Percentiles rank a stretch among this genome's conserved stretches.
Conservation (phyloP, 2,329 filamentous ascomycete genomes). For the Graphilbum fragrans region DNA sequence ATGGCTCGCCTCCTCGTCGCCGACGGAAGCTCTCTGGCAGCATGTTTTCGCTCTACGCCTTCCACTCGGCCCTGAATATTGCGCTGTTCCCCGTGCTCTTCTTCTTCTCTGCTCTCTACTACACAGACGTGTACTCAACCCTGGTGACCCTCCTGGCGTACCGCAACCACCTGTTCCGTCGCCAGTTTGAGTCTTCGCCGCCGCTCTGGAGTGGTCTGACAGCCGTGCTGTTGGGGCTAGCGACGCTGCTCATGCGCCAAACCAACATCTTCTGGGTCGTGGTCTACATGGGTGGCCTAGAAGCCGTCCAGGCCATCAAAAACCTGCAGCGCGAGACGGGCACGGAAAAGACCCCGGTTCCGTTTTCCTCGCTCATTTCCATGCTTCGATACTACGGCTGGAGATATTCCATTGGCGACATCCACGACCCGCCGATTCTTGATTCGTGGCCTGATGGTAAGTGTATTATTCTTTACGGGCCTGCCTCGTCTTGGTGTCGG, state of each 20-base stretch:
- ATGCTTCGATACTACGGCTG: slow-evolving; percentile 25
- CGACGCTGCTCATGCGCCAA: slow-evolving; percentile 69
- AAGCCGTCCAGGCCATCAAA: slow-evolving; percentile 38
- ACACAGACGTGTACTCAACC: slow-evolving; percentile 82
- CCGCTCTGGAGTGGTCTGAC: slow-evolving; percentile 26
- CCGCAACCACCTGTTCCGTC: slow-evolving; percentile 36
- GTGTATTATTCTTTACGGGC: slow-evolving; percentile 4
- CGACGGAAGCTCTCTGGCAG: background rate
- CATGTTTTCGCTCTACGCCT: slow-evolving; percentile 27
- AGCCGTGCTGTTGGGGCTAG: slow-evolving; percentile 44
- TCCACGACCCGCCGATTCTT: slow-evolving; percentile 42
- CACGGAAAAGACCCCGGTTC: background rate
- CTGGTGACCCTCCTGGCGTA: slow-evolving; percentile 62
- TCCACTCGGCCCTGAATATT: slow-evolving; percentile 64
- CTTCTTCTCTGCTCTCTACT: slow-evolving; percentile 93
- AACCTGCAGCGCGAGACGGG: background rate
- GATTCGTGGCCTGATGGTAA: slow-evolving; percentile 38
- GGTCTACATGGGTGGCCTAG: slow-evolving; percentile 56
- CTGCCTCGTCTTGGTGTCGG: slow-evolving; percentile 4
- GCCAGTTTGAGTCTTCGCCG: slow-evolving; percentile 7
- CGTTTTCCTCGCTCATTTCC: background rate
- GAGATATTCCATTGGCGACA: slow-evolving; percentile 35
- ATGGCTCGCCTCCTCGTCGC: background rate
- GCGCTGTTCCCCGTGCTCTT: slow-evolving; percentile 80
- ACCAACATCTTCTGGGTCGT: slow-evolving; percentile 97